These are phyloP conservation scores for Metarhizium sp. DNA, from an alignment of 2,329 filamentous ascomycete genomes.

Conservation along the genomic window DNA sequence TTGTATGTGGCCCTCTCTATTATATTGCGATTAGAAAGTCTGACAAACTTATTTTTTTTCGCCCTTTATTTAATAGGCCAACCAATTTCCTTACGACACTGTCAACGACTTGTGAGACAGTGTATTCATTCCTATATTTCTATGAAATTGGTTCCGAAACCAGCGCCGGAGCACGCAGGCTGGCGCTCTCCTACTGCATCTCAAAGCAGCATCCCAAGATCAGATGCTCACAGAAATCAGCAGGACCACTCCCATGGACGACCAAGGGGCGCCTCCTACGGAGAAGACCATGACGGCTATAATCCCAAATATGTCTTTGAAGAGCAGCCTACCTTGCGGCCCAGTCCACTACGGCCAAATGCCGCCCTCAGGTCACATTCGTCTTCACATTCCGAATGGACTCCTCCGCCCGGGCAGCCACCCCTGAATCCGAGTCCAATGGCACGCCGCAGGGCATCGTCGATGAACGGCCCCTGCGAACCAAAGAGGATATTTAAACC, in stretches of 20 bases:
- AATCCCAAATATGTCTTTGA: slow-evolving; percentile 23
- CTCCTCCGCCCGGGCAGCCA: slow-evolving; percentile 12
- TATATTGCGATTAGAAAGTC: background rate
- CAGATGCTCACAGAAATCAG: background rate
- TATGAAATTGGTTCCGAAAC: slow-evolving; percentile 13
- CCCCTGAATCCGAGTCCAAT: slow-evolving; percentile 8
- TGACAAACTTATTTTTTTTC: background rate
- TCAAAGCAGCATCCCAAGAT: background rate
- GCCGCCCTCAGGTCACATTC: slow-evolving; percentile 30
- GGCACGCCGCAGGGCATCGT: slow-evolving; percentile 9
- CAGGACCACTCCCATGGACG: background rate
- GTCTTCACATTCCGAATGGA: slow-evolving; percentile 33
- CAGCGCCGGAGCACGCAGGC: background rate
- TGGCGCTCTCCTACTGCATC: background rate
- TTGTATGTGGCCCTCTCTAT: slow-evolving; percentile 1
- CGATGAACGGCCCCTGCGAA: slow-evolving; percentile 18
- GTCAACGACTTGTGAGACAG: slow-evolving; percentile 22
- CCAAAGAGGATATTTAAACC: slow-evolving; percentile 59
- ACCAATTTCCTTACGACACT: slow-evolving; percentile 24
- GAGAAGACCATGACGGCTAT: background rate
- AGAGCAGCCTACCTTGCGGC: slow-evolving; percentile 27
- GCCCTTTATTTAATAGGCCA: slow-evolving; percentile 11
- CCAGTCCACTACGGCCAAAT: slow-evolving; percentile 18
- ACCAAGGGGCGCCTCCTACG: background rate
- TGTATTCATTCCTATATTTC: slow-evolving; percentile 23